Conservation (phyloP, 139 green algal genomes). For the Tetradesmus obliquus region DNA sequence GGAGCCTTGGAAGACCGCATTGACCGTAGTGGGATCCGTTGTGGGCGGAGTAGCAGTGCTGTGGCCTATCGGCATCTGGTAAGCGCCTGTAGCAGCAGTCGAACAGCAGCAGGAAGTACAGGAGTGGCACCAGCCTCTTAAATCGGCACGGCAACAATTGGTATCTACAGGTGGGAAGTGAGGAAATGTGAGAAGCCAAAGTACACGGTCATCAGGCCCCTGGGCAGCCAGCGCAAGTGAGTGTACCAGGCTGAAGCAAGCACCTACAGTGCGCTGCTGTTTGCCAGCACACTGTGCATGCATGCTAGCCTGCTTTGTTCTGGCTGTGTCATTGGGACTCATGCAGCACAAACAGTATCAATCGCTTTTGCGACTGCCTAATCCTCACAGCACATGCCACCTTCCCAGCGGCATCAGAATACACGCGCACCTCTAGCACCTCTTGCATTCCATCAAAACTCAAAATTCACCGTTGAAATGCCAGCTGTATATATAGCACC, state of each 20-base stretch:
- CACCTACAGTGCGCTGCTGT: background rate
- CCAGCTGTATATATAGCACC: too few relatives aligned
- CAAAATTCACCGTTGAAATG: too few relatives aligned
- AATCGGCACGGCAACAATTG: background rate
- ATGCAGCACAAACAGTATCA: too few relatives aligned
- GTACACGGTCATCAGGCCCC: constrained; percentile 55
- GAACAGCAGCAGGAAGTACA: constrained; percentile 3
- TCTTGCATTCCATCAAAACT: too few relatives aligned
- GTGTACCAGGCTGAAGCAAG: background rate
- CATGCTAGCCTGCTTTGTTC: too few relatives aligned
- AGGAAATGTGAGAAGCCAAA: constrained; percentile 68
- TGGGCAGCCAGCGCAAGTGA: constrained; percentile 47
- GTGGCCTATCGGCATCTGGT: constrained; percentile 43
- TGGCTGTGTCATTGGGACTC: too few relatives aligned
- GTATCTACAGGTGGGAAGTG: constrained; percentile 3
- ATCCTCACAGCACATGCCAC: too few relatives aligned
- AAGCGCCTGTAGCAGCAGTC: too few relatives aligned
- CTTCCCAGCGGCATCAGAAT: too few relatives aligned
- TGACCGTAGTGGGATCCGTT: constrained; percentile 19
- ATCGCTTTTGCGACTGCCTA: too few relatives aligned
- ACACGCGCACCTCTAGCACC: too few relatives aligned
- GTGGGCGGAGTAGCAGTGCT: constrained; percentile 29
- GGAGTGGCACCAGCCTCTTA: background rate
- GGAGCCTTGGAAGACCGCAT: constrained; percentile 24
- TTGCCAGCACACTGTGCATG: background rate